Base-by-base conservation (phyloP, 2,329 filamentous ascomycete genomes). In the Dactylellina leptospora region DNA sequence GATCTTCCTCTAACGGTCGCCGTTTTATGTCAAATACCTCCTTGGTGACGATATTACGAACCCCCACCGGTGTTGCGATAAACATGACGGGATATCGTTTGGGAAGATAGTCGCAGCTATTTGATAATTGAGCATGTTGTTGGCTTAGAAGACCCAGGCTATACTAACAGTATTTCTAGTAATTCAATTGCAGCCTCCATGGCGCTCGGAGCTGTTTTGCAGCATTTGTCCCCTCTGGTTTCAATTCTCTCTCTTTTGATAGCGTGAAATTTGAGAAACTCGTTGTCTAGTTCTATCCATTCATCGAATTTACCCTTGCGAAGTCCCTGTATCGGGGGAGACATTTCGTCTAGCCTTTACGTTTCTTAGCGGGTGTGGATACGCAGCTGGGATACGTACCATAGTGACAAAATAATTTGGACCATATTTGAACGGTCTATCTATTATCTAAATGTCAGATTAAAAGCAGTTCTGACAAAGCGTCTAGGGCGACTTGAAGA, bases 231-330 rank as follows among this genome's bases (percentile, higher is more conserved):
- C 0, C 87, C 89, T 0, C 91, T 85, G 74, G 90, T 86, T 11
- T 78, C 76, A 50, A 96, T 90, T 0, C 91, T 86, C 11, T 81
- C 81, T 0, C 85, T 83, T 80, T 96, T 96, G 74, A 89, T 85
- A 28, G 83, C 84, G 79, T 96, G 90, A 78, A 84, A 96, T 58
- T 85, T 85, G 0, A 87, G 84, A 78, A 86, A 96, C 48, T 93
- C 85, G 77, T 90, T 93, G 80, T 96, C 92, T 23, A 96, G 85
- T 80, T 96, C 90, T 84, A 93, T 92, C 90, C 90, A 93, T 63
- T 92, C 87, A 58, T 89, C 85, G 80, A 86, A 87, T 28, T 86
- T 82, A 81, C 91, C 84, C 6, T 83, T 85, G n/a, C 90, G 85
- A 1, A 93, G 82, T 0, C 90, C 54, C 60, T 72, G 47, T 13